Evolutionary conservation across 2,329 filamentous ascomycete genomes (phyloP), one percentile per base, ranked within the genome.

Genomic region (Colletotrichum aenigma): DNA sequence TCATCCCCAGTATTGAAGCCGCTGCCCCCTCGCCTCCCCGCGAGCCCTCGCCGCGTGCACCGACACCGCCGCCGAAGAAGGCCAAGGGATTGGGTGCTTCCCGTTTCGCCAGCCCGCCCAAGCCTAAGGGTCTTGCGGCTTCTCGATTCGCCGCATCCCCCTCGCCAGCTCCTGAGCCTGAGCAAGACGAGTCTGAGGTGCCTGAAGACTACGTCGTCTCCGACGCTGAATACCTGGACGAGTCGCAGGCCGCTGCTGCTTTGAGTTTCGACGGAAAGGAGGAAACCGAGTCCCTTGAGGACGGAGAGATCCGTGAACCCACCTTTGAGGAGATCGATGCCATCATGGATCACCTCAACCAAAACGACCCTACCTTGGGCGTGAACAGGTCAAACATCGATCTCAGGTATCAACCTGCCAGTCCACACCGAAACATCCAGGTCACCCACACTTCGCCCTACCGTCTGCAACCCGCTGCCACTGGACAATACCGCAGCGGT

Each of bases 301-400:
- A 79, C n/a, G 77, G 80, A 26, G 77, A 79, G 6, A 80, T 81
- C 8, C 80, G 80, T 24, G 87, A 88, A 77, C 88, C 87, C 8
- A 91, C 93, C 0, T 95, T 95, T 79, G 93, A 96, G 79, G 96
- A 98, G 81, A 96, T 98, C 80, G 96, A 98, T 86, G 95, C 94
- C 60, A 93, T 98, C 68, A 98, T 98, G 95, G 92, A 93, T 78
- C 94, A 97, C 76, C 90, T 98, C 79, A 93, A 95, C 79, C 90
- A 93, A 74, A 91, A 89, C 64, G 92, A 95, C 78, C 94, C 94
- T 3, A 92, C 93, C 67, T 91, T 94, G 82, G 94, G 94, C 15
- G 91, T 95, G 75, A 94, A 95, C 81, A 93, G 92, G 80, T 86
- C 86, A 9, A 83, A 87, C 24, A 52, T 28, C 16, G 86, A 74